These are phyloP conservation scores for Bathelium albidoporum DNA, from an alignment of 495 filamentous ascomycete species.

Conservation along the genomic window DNA sequence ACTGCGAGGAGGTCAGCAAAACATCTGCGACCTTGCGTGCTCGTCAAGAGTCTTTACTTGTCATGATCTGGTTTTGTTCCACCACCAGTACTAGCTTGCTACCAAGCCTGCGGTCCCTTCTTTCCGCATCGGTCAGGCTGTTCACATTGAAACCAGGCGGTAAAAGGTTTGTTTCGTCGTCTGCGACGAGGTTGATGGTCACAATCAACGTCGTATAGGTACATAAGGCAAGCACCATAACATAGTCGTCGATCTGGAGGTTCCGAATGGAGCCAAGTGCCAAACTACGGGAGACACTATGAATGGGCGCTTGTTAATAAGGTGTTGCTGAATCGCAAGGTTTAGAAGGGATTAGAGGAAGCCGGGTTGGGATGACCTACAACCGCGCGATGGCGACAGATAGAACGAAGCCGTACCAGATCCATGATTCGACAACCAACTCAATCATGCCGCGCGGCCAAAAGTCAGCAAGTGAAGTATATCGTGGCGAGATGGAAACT, in stretches of 20 bases:
- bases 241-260: slow-evolving; percentile 47
- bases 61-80: slow-evolving; percentile 39
- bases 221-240: slow-evolving; percentile 45
- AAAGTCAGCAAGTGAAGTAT: neutral
- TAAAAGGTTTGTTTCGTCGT: slow-evolving; percentile 49
- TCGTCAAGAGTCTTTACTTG: neutral
- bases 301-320: neutral
- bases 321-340: slow-evolving; percentile 11
- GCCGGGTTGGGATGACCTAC: slow-evolving; percentile 25
- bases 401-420: slow-evolving; percentile 37
- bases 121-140: slow-evolving; percentile 38
- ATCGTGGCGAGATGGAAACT: neutral
- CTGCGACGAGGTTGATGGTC: slow-evolving; percentile 46
- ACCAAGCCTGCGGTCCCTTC: slow-evolving; percentile 38
- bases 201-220: slow-evolving; percentile 47
- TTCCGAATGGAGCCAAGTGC: slow-evolving; percentile 36
- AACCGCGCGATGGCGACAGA: slow-evolving; percentile 32
- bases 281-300: slow-evolving; percentile 25
- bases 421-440: slow-evolving; percentile 39
- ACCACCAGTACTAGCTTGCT: slow-evolving; percentile 46
- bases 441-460: slow-evolving; percentile 21
- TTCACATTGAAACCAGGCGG: slow-evolving; percentile 40
- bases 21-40: neutral
- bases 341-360: slow-evolving; percentile 14
- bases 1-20: slow-evolving; percentile 23